Evolutionary conservation across 331 rosid species (phyloP), one percentile per base, ranked within the genome.

Genomic region (Quercus tomentella): DNA sequence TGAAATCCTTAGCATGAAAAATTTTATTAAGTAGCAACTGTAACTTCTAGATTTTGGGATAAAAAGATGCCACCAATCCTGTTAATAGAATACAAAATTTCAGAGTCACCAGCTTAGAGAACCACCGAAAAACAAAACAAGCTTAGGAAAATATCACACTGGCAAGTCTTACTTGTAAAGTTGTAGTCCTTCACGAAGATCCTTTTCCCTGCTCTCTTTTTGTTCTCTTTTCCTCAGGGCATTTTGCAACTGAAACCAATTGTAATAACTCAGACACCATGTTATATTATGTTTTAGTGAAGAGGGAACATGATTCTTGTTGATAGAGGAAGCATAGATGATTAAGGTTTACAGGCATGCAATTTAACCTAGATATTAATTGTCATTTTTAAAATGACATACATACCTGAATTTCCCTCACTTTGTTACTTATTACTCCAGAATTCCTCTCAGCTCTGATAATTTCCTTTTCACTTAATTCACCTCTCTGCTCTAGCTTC

Each of bases 401-500:
- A 87, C 99, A 82, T 84, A 93, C 99, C 88, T 96, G 99, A 83
- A 96, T 96, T 81, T 96, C 98, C 87, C 99, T 91, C 82, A 96
- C 91, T 91, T 86, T 90, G 70, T 74, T 82, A 84, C 99, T 96
- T 76, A 96, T 70, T 54, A 96, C 88, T 55, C 98, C 99, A 15
- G 98, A 89, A 78, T 96, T 96, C 82, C 99, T 91, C 83, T 93
- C 99, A 20, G 97, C 98, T 87, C 99, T 89, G 79, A 96, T 96
- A 77, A 96, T 87, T 89, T 93, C 98, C 88, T 86, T 93, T 78
- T 96, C 98, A 5, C 97, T 89, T 51, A 96, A 79, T 72, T 81
- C 93, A 43, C 97, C 97, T 1, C 77, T 66, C 18, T 62, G 77
- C 4, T 89, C 97, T 14, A 51, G 18, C 84, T 89, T 93, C 66